Base-by-base conservation (phyloP, 2,329 filamentous ascomycete species). In the Xylaria sp. region DNA sequence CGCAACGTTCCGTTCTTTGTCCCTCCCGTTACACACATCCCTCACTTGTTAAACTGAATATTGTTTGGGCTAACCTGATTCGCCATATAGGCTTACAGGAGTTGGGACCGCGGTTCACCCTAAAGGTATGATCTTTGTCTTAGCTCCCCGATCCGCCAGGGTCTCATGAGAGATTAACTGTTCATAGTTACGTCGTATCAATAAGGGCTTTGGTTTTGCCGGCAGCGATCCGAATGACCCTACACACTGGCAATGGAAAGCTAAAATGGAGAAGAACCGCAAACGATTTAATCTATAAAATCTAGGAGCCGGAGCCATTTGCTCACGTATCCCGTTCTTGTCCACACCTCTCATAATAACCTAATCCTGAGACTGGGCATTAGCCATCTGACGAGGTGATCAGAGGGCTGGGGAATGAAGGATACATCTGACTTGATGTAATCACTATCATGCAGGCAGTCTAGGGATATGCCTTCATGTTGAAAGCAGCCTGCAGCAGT, bases 221-320 rank as follows among this genome's bases (percentile, higher is more conserved):
- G 87, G 87, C 17, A 89, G 87, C 70, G 83, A 88, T 64, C 86
- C 92, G 82, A 82, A 87, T 77, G 81, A 89, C 77, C 92, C 92
- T 38, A 86, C 92, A 69, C 92, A 96, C 74, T 98, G 95, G 94
- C 87, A 97, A 76, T 99, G 95, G 95, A 96, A 96, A 80, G 90
- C 91, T 11, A 88, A 89, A 75, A 96, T 67, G 89, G 95, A 99
- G 81, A 97, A 97, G 82, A 84, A 91, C 74, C 85, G 95, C 72
- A 98, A 94, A 69, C 89, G 92, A 75, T 99, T 98, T 81, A 95
- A 96, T 78, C 82, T 99, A 74, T 98, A 84, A 71, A 37, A 15
- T 28, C 40, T 35, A 45, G 14, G 21, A 15, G n/a, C 12, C 28
- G 15, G 17, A 9, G 23, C 21, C 1, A 15, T 15, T 17, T 43